Conservation (phyloP, 805 yeast species). For the Pichia phayaonensis region DNA sequence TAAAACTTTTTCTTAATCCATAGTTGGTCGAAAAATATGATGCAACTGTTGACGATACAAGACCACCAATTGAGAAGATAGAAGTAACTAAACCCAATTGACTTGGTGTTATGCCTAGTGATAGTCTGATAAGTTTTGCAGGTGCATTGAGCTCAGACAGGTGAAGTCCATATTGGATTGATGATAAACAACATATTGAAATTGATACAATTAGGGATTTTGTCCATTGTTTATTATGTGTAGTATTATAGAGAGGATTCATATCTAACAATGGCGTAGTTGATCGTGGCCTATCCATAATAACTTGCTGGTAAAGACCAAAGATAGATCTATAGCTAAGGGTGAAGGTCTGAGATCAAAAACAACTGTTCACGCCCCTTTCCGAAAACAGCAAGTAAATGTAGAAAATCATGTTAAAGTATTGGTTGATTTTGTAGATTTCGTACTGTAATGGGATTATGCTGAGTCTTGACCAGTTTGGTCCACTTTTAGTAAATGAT, state of each 20-base stretch:
- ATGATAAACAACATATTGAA: constrained; percentile 61
- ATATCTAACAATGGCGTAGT: constrained; percentile 2
- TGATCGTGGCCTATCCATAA: constrained; percentile 1
- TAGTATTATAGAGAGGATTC: neutral
- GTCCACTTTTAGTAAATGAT: too few species aligned
- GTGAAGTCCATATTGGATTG: constrained; percentile 90
- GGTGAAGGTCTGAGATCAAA: neutral
- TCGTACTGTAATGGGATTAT: too few species aligned
- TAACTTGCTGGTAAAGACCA: neutral
- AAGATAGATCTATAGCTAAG: neutral
- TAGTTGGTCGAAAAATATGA: constrained; percentile 54
- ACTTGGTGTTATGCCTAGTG: constrained; percentile 26
- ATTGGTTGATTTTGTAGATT: neutral
- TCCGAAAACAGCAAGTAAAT: neutral
- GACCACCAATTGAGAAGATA: constrained; percentile 77
- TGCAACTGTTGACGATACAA: constrained; percentile 63
- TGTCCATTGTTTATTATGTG: neutral
- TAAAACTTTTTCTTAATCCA: constrained; percentile 54
- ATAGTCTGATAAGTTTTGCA: constrained; percentile 41
- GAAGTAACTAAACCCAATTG: constrained; percentile 72
- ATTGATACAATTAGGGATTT: constrained; percentile 35
- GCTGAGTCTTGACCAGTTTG: too few species aligned
- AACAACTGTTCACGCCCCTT: neutral
- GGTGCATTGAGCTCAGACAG: constrained; percentile 95
- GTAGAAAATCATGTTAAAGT: neutral